Evolutionary conservation across 495 filamentous ascomycete species (phyloP), one percentile per base, ranked within the genome.

Genomic region (Glonium stellatum): DNA sequence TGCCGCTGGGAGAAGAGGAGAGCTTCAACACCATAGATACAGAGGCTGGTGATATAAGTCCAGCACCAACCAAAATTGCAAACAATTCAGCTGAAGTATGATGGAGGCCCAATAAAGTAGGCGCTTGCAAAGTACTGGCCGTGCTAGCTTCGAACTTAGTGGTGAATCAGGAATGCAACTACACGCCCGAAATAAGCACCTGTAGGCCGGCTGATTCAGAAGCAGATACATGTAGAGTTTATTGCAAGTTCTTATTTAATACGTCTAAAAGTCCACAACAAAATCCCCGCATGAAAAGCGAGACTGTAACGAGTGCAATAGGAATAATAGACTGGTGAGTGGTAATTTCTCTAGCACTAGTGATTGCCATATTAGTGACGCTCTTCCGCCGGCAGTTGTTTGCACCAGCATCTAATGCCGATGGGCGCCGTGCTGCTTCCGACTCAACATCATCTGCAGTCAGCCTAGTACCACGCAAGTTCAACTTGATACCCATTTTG

Each of bases 41-140:
- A 75, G 19, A 88, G 78, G 18, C 83, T 56, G 51, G 60, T 42
- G 39, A 85, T 84, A 71, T 87, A 86, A 8, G 81, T 81, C 25
- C 76, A 79, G 48, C 80, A 71, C 66, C 82, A 87, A 1, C 85
- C 84, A 67, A 75, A 86, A 55, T 77, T 77, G 15, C 83, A 77
- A 37, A 86, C 69, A 55, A 87, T 80, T 80, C 81, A 87, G 18
- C 84, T 82, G 11, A 82, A 81, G 53, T 86, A 80, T 4, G 85
- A 80, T 19, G 85, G 68, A 1, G 86, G 83, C 11, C 83, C 83
- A 52, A 86, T 71, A 63, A 88, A 78, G 68, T 88, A 87, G 0
- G 82, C 81, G 35, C 69, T 61, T 21, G n/a, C 4, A 37, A 60
- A 31, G 15, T n/a, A n/a, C n/a, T n/a, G n/a, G n/a, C n/a, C n/a